A percentile compares a stretch with the other conserved stretches of the same genome.
phyloP scores from a whole-genome alignment of 2,329 filamentous ascomycete species.

The Cytospora chrysosperma region DNA sequence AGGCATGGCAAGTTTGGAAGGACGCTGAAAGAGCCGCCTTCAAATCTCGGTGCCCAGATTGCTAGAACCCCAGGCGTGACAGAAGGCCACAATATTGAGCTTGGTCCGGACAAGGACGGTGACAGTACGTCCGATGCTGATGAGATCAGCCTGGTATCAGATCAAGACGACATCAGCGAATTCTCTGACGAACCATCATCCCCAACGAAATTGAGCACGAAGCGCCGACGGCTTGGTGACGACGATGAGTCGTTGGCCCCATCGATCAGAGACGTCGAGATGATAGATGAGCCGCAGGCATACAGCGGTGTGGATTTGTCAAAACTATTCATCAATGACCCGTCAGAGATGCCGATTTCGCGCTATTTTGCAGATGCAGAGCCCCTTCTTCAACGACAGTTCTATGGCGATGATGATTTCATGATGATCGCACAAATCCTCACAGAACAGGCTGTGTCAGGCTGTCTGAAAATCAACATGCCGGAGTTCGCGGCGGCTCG shows the following conservation, averaged over 20 bases:
- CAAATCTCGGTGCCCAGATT: conserved; percentile 38
- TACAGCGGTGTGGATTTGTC: conserved; percentile 50
- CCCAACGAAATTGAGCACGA: conserved; percentile 49
- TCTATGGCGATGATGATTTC: conserved; percentile 56
- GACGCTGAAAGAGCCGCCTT: conserved; percentile 37
- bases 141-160: conserved; percentile 53
- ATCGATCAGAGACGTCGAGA: conserved; percentile 50
- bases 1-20: conserved; percentile 45
- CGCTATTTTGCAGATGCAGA: conserved; percentile 61
- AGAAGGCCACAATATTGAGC: conserved; percentile 36
- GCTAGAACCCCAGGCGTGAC: conserved; percentile 38
- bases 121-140: conserved; percentile 45
- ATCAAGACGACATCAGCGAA: conserved; percentile 54
- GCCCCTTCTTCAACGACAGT: conserved; percentile 46
- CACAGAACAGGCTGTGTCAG: conserved; percentile 66
- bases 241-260: conserved; percentile 53
- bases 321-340: conserved; percentile 47
- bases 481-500: conserved; percentile 20
- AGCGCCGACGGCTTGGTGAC: conserved; percentile 47
- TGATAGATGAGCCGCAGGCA: conserved; percentile 45
- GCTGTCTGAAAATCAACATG: conserved; percentile 41
- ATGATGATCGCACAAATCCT: conserved; percentile 69
- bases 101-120: conserved; percentile 41
- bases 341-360: conserved; percentile 49
- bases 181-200: conserved; percentile 50